Evolutionary conservation across 2,329 filamentous ascomycete species (phyloP).

Genomic region (Fusarium algeriense): DNA sequence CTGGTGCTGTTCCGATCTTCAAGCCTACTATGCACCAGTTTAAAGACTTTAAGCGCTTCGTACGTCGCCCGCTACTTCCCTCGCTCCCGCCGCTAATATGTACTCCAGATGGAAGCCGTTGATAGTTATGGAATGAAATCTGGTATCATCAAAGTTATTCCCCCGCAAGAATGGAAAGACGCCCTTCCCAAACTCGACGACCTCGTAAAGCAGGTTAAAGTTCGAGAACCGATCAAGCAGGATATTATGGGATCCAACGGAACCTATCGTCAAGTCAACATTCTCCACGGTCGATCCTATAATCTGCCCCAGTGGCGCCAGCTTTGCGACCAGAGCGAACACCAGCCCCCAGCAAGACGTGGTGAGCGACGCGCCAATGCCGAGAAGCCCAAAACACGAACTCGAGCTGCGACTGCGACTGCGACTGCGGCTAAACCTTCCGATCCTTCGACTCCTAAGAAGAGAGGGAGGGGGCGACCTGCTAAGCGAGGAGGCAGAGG

Average conservation of each 20-base stretch:
- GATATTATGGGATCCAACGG: constrained; percentile 97
- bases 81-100: constrained; percentile 44
- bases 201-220: constrained; percentile 88
- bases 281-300: constrained; percentile 95
- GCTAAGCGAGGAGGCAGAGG: constrained; percentile 51
- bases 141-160: constrained; percentile 95
- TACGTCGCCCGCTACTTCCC: constrained; percentile 60
- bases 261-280: constrained; percentile 96
- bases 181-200: constrained; percentile 83
- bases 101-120: constrained; percentile 78
- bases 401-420: constrained; percentile 51
- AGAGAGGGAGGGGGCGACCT: constrained; percentile 57
- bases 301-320: constrained; percentile 97
- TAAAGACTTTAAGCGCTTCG: constrained; percentile 90
- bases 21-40: constrained; percentile 96
- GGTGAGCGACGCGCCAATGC: constrained; percentile 80
- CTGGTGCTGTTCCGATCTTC: constrained; percentile 92
- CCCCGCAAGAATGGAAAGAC: constrained; percentile 92
- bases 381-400: constrained; percentile 62
- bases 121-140: constrained; percentile 97
- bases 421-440: constrained; percentile 51
- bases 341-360: constrained; percentile 91
- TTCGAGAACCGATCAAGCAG: constrained; percentile 97
- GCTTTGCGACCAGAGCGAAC: constrained; percentile 92
- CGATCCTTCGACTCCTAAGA: constrained; percentile 53